Conservation (phyloP, 345 rosid species). For the Microthlaspi erraticum region DNA sequence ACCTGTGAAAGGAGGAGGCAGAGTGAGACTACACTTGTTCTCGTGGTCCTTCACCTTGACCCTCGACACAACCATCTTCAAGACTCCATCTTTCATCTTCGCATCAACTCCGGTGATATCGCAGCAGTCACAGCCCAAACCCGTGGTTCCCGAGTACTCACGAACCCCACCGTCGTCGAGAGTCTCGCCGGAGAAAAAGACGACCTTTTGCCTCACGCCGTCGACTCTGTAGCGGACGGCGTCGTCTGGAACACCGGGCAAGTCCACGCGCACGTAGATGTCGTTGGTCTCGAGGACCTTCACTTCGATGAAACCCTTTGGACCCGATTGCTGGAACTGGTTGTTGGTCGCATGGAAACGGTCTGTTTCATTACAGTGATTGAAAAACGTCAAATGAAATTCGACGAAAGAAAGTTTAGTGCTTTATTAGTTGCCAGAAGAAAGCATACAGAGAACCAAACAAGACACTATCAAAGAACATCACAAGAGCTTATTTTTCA, state of each 20-base stretch:
- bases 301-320: conserved; percentile 16
- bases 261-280: too few relatives aligned
- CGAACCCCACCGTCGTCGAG: not conserved
- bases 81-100: conserved; percentile 27
- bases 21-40: conserved; percentile 11
- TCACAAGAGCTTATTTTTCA: not conserved
- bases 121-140: conserved; percentile 33
- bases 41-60: conserved; percentile 19
- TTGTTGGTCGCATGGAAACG: conserved; percentile 29
- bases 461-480: not conserved
- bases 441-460: not conserved
- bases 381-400: too few relatives aligned
- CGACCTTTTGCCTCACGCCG: too few relatives aligned
- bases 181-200: too few relatives aligned
- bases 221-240: too few relatives aligned
- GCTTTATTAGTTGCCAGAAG: not conserved
- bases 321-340: conserved; percentile 32
- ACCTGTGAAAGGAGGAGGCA: conserved; percentile 31
- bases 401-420: too few relatives aligned
- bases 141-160: conserved; percentile 22
- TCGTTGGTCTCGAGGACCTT: conserved; percentile 4
- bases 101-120: conserved; percentile 25
- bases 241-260: too few relatives aligned
- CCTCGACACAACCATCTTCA: conserved; percentile 32
- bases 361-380: not conserved